A percentile compares a stretch with the other conserved stretches of the same genome.
phyloP scores from a whole-genome alignment of 2,329 filamentous ascomycete species.

The Paraphoma chrysanthemicola region DNA sequence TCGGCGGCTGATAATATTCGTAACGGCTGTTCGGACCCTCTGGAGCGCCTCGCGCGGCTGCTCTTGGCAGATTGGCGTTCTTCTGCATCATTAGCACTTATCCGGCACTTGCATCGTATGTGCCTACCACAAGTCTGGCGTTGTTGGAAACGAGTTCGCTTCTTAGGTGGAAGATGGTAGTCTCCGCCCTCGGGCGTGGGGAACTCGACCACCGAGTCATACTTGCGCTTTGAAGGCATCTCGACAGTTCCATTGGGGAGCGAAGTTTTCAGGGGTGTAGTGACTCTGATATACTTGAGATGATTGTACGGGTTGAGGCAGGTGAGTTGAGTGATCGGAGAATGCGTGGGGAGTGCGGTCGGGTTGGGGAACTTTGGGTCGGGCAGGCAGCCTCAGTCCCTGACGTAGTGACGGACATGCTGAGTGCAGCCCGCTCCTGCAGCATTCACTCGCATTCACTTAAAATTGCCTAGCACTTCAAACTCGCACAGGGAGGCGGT shows the following conservation, averaged over 20 bases:
- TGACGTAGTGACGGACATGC: no score
- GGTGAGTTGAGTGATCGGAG: neutral
- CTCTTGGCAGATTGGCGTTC: neutral
- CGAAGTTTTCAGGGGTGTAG: no score
- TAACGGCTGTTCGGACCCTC: neutral
- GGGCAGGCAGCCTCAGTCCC: no score
- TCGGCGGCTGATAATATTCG: neutral
- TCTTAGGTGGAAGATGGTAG: neutral
- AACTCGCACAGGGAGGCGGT: no score
- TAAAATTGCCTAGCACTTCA: no score
- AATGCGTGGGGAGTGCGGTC: neutral
- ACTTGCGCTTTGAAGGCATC: conserved; percentile 4
- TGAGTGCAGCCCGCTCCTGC: no score
- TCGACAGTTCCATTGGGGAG: neutral
- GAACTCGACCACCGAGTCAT: neutral
- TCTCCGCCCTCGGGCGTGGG: neutral
- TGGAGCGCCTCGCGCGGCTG: neutral
- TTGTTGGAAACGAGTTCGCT: neutral
- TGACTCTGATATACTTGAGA: no score
- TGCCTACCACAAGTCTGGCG: neutral
- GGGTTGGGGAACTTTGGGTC: no score
- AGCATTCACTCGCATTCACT: no score
- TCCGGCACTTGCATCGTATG: neutral
- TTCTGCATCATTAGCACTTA: neutral
- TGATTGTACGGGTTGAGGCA: neutral